These are phyloP conservation scores for Castanea crenata DNA, from an alignment of 306 rosid species.

Conservation along the genomic window DNA sequence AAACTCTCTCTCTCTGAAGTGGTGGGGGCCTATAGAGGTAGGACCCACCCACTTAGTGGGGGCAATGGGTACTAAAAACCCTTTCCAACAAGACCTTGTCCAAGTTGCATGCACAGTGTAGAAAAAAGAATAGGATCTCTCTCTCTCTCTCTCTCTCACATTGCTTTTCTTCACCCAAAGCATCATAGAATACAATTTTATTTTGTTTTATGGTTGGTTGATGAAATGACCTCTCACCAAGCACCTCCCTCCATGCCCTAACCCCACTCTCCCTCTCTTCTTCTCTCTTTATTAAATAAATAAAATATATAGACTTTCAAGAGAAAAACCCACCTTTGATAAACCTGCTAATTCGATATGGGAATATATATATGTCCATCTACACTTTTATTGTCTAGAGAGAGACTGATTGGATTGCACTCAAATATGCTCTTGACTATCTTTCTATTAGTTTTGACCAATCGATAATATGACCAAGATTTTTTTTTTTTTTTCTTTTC, in stretches of 20 bases:
- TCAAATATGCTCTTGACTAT: conserved; percentile 64
- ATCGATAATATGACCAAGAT: conserved; percentile 18
- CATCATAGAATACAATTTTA: conserved; percentile 54
- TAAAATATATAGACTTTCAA: conserved; percentile 8
- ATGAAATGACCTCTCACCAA: conserved; percentile 78
- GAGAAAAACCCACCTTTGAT: conserved; percentile 24
- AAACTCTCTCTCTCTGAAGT: conserved; percentile 12
- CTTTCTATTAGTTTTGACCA: conserved; percentile 55
- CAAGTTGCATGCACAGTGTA: conserved; percentile 42
- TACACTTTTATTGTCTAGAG: conserved; percentile 25
- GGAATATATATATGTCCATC: conserved; percentile 22
- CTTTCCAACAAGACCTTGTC: conserved; percentile 55
- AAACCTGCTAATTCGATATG: conserved; percentile 16
- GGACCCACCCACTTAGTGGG: conserved; percentile 58
- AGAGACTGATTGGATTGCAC: conserved; percentile 55
- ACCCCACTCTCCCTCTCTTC: neutral
- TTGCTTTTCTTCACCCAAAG: conserved; percentile 49
- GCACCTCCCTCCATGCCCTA: conserved; percentile 22
- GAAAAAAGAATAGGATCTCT: conserved; percentile 37
- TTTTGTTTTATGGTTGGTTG: conserved; percentile 43
- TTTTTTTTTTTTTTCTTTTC: conserved; percentile 33
- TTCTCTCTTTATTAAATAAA: neutral
- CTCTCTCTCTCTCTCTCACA: neutral
- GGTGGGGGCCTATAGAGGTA: conserved; percentile 23
- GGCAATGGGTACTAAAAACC: conserved; percentile 49